Percentiles rank a stretch among this genome's conserved stretches.
These are phyloP conservation scores for Lipomyces japonicus DNA, from an alignment of 805 yeast genomes.

Conservation along the genomic window DNA sequence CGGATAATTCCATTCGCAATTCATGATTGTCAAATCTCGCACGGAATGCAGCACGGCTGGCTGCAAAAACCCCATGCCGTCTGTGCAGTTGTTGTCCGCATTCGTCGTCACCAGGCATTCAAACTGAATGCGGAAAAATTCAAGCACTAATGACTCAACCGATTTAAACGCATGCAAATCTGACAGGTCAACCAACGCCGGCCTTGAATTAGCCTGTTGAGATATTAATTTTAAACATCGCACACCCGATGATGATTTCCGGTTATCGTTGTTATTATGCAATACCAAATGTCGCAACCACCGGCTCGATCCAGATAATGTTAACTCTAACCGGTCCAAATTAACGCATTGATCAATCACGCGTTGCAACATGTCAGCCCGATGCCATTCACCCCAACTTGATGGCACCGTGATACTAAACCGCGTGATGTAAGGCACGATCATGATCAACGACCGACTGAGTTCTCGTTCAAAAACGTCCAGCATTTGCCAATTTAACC, in stretches of 20 bases:
- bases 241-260: no score
- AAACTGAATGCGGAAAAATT: constrained; percentile 19
- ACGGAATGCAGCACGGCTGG: constrained; percentile 12
- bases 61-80: no score
- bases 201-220: constrained; percentile 8
- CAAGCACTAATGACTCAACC: constrained; percentile 12
- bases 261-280: no score
- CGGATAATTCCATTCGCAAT: constrained; percentile 29
- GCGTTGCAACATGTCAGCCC: constrained; percentile 14
- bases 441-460: constrained; percentile 2
- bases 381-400: constrained; percentile 30
- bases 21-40: constrained; percentile 8
- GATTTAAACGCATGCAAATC: constrained; percentile 20
- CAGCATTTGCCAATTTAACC: constrained; percentile 18
- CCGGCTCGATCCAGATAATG: constrained; percentile 26
- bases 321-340: constrained; percentile 6
- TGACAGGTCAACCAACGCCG: constrained; percentile 17
- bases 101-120: constrained; percentile 22
- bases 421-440: constrained; percentile 16
- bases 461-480: constrained; percentile 12
- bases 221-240: constrained; percentile 9
- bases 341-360: constrained; percentile 13
- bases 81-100: no score
- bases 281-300: constrained; percentile 24
- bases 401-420: constrained; percentile 20